Base-by-base conservation (phyloP, 2,329 filamentous ascomycete species). In the Calonectria hawksworthii region DNA sequence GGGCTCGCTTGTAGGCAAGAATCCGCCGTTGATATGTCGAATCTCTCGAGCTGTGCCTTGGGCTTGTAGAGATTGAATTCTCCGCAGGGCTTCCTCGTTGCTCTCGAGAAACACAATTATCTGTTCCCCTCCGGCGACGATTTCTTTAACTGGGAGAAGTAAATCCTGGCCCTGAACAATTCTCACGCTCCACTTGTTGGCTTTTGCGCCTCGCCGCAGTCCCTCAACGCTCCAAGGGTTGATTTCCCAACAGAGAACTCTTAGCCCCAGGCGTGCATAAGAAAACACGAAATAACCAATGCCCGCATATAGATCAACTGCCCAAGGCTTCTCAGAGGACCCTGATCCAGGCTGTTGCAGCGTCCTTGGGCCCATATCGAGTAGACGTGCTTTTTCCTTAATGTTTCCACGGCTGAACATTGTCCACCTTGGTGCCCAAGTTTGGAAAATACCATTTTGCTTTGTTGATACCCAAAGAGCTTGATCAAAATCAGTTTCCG, bases 371-470 rank as follows among this genome's bases (percentile, higher is more conserved):
- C 73, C 86, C 78, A 92, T 92, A 0, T 81, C 83, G 6, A 98
- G 85, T 1, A 98, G 85, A 16, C 96, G 89, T 0, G 94, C 92
- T 83, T 98, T 99, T 85, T 99, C 96, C 66, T 93, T 94, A 74
- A 98, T 88, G 84, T 98, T 99, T 4, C 96, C 96, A 1, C 96
- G 91, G 76, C 94, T 96, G 84, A 99, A 99, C 96, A 98, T 98
- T 32, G 96, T 98, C 89, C 95, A 96, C 0, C 93, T 86, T 18
- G 96, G 96, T 1, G 96, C 94, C 96, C 96, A 99, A 2, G 90
- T 93, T 86, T 99, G 96, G 44, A 87, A 85, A 73, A 99, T 94
- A 3, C 93, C 94, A 81, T 95, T 95, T 83, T 98, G 96, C 68
- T 89, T 91, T 6, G 94, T 93, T 16, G 89, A 90, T 0, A 94